Conservation (phyloP, 2,329 filamentous ascomycete genomes). For the Aspergillus awamori region DNA sequence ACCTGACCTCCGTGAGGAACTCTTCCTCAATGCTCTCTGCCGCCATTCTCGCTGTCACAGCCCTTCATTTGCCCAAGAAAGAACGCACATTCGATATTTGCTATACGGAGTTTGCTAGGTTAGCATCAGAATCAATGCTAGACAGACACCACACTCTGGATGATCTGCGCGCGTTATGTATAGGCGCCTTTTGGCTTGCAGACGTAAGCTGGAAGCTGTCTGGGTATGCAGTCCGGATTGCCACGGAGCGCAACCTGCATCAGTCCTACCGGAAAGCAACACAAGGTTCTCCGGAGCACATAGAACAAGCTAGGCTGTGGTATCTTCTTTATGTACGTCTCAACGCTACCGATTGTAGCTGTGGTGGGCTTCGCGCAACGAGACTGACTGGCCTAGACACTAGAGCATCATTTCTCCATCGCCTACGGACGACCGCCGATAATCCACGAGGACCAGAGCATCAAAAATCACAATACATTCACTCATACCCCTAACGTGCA, state of each 20-base stretch:
- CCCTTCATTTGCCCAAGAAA: constrained; percentile 53
- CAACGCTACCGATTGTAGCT: neutral
- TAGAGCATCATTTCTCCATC: constrained; percentile 50
- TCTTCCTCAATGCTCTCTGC: constrained; percentile 49
- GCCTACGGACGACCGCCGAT: constrained; percentile 49
- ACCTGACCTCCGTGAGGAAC: constrained; percentile 50
- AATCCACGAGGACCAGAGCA: constrained; percentile 44
- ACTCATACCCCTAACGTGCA: constrained; percentile 33
- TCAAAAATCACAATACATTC: constrained; percentile 41
- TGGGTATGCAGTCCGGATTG: constrained; percentile 47
- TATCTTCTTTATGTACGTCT: constrained; percentile 48
- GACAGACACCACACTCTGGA: constrained; percentile 55
- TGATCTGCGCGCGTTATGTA: constrained; percentile 56
- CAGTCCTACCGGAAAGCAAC: constrained; percentile 47
- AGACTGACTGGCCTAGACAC: constrained; percentile 32
- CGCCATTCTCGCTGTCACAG: constrained; percentile 54
- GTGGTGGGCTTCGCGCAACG: neutral
- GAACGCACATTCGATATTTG: constrained; percentile 53
- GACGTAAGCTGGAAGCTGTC: constrained; percentile 55
- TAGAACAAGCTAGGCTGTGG: constrained; percentile 42
- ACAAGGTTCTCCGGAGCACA: constrained; percentile 41
- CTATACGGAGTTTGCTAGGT: constrained; percentile 54
- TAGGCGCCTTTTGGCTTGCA: constrained; percentile 59
- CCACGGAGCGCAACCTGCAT: constrained; percentile 48
- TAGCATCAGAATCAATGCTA: constrained; percentile 58